phyloP scores from a whole-genome alignment of 208 protist species.

The Leishmania major region DNA sequence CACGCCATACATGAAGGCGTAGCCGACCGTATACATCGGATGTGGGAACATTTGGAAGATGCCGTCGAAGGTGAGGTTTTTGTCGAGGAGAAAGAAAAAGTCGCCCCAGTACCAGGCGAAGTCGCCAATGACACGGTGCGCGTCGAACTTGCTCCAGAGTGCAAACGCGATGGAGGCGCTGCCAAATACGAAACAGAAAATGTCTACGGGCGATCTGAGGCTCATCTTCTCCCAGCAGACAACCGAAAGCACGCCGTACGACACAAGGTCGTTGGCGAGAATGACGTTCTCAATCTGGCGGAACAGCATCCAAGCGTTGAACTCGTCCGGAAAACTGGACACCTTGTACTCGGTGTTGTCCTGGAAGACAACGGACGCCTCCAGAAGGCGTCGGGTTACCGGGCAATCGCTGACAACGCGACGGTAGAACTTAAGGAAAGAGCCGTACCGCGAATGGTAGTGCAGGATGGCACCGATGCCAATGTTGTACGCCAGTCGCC shows the following conservation, averaged over 20 bases:
- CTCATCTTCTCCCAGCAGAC: slow-evolving; percentile 64
- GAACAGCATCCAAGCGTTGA: slow-evolving; percentile 96
- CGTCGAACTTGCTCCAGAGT: slow-evolving; percentile 94
- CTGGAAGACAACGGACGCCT: slow-evolving; percentile 58
- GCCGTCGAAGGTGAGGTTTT: slow-evolving; percentile 93
- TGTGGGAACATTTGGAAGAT: slow-evolving; percentile 96
- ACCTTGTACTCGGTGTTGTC: slow-evolving; percentile 53
- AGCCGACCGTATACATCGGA: slow-evolving; percentile 96
- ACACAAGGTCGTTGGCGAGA: slow-evolving; percentile 89
- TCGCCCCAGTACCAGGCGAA: slow-evolving; percentile 98
- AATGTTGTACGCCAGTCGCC: slow-evolving; percentile 94
- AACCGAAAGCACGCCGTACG: slow-evolving; percentile 77
- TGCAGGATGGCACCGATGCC: slow-evolving; percentile 91
- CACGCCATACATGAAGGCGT: slow-evolving; percentile 94
- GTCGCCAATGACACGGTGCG: slow-evolving; percentile 95
- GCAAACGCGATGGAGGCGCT: slow-evolving; percentile 79
- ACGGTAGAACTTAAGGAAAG: slow-evolving; percentile 54
- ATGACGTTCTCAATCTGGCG: slow-evolving; percentile 94
- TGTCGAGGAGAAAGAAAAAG: slow-evolving; percentile 96
- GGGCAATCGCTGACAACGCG: slow-evolving; percentile 23
- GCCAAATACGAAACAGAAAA: slow-evolving; percentile 79
- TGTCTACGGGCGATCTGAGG: slow-evolving; percentile 38
- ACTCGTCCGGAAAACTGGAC: slow-evolving; percentile 75
- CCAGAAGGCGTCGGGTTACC: slow-evolving; percentile 35
- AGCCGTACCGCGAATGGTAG: slow-evolving; percentile 70